These are phyloP conservation scores for Galerina marginata DNA, from an alignment of 768 basidiomycete genomes.

Conservation along the genomic window DNA sequence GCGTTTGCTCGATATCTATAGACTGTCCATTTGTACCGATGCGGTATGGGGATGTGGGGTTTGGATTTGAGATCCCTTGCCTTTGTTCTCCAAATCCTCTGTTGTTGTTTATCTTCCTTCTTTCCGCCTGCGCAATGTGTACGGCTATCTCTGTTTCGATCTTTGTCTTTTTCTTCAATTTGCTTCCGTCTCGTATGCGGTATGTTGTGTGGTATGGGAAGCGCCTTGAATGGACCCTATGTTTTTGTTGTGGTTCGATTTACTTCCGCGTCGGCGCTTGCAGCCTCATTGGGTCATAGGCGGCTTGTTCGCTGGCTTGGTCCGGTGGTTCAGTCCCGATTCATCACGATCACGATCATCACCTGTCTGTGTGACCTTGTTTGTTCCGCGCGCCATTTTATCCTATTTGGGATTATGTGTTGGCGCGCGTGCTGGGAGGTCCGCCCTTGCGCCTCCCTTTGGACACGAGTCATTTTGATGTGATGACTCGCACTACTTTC, in stretches of 20 bases:
- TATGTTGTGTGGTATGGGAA: neutral
- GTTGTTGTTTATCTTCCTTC: constrained; percentile 12
- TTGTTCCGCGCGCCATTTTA: constrained; percentile 17
- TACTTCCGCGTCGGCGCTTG: neutral
- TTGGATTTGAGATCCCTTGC: neutral
- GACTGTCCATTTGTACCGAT: neutral
- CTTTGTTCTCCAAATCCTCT: constrained; percentile 18
- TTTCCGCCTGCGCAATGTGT: neutral
- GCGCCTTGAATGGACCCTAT: too few relatives aligned
- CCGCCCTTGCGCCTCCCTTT: neutral
- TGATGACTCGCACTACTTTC: too few relatives aligned
- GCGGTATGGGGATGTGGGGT: neutral
- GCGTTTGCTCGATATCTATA: neutral
- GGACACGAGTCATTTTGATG: too few relatives aligned
- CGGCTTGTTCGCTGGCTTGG: constrained; percentile 7
- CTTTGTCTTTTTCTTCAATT: neutral
- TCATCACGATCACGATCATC: constrained; percentile 15
- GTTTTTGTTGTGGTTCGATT: neutral
- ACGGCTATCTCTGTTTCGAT: neutral
- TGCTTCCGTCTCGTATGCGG: neutral
- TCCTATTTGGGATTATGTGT: constrained; percentile 9
- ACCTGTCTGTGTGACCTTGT: constrained; percentile 9
- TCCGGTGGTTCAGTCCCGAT: constrained; percentile 2
- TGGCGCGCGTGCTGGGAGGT: neutral
- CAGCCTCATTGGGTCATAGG: neutral